Evolutionary conservation across 805 yeast species (phyloP), one percentile per base, ranked within the genome.

Genomic region (Starmerella roubikii): DNA sequence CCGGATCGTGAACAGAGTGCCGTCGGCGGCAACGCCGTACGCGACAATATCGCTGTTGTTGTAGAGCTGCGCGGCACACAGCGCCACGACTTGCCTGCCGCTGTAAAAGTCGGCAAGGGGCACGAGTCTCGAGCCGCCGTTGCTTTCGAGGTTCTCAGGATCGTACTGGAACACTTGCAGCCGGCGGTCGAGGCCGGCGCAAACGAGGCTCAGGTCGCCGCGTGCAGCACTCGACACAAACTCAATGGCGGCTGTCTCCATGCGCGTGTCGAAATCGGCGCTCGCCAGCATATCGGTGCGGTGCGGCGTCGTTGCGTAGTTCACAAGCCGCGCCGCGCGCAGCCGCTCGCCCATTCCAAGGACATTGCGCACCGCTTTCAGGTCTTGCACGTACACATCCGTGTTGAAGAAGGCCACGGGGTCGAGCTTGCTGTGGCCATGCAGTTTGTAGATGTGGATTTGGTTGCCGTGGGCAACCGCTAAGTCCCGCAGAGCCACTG

Each of bases 221-320:
- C 50, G 32, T 3, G 27, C 21, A 9, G 40, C 52, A n/a, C 48
- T 40, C 13, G 50, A 47, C 6, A 50, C 39, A 19, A 33, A 38
- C 41, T 78, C 80, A 40, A 74, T 69, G 13, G 75, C 35, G 19
- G 16, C 4, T 10, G 34, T 15, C 17, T 24, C 72, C 32, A 69
- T 65, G 0, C 80, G 78, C 32, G 23, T 3, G 17, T 21, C 30
- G 5, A 30, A 26, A 51, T 76, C 65, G 55, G 86, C 94, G 54
- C 78, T 81, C 8, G 93, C 86, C 37, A 91, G 57, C 41, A 70
- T 58, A 15, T 84, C 65, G 76, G 88, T 75, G 47, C 95, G 64
- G 56, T 82, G 86, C 1, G 99, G 99, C 52, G 88, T 95, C 2
- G 93, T 88, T 56, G 85, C 94, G 60, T 85, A 86, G 1, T 96